Conservation (phyloP, 2,329 filamentous ascomycete genomes). For the Lasiodiplodia hormozganensis region DNA sequence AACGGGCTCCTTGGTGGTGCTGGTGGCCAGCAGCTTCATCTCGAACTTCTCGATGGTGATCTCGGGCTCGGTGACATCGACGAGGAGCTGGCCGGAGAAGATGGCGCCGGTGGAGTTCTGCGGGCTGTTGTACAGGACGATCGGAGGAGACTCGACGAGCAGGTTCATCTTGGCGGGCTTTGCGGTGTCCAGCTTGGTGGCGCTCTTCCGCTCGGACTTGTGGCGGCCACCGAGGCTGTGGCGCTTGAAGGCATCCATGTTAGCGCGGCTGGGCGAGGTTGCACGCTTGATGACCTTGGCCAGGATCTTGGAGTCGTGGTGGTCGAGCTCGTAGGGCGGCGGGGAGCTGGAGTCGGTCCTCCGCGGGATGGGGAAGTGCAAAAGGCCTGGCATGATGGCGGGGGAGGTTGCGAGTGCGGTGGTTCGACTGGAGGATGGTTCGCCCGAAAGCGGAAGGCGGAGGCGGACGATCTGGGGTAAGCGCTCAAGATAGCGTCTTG, state of each 20-base stretch:
- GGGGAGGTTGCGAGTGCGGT: neutral
- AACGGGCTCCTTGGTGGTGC: constrained; percentile 82
- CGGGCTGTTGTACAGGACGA: constrained; percentile 80
- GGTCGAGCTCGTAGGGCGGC: constrained; percentile 24
- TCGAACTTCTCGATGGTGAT: constrained; percentile 73
- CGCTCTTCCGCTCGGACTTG: constrained; percentile 43
- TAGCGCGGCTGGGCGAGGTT: constrained; percentile 28
- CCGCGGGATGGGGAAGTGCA: constrained; percentile 29
- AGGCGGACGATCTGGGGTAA: constrained; percentile 22
- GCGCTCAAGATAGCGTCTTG: constrained; percentile 26
- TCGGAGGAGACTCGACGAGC: constrained; percentile 82
- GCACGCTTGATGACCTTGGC: constrained; percentile 30
- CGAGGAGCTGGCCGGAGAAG: constrained; percentile 80
- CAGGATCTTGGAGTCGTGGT: constrained; percentile 22
- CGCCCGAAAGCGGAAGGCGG: constrained; percentile 20
- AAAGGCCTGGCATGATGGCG: constrained; percentile 24
- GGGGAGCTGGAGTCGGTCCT: constrained; percentile 23
- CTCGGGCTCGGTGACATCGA: constrained; percentile 72
- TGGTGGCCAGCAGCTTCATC: constrained; percentile 73
- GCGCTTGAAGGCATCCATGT: constrained; percentile 49
- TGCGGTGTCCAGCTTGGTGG: constrained; percentile 43
- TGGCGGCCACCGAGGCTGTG: constrained; percentile 39
- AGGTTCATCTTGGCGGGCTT: constrained; percentile 63
- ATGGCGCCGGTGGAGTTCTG: constrained; percentile 81
- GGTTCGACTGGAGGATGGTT: neutral